Evolutionary conservation across 192 early-diverging fungal genomes (phyloP), one percentile per base, ranked within the genome.

Genomic region (Coemansia sp.): DNA sequence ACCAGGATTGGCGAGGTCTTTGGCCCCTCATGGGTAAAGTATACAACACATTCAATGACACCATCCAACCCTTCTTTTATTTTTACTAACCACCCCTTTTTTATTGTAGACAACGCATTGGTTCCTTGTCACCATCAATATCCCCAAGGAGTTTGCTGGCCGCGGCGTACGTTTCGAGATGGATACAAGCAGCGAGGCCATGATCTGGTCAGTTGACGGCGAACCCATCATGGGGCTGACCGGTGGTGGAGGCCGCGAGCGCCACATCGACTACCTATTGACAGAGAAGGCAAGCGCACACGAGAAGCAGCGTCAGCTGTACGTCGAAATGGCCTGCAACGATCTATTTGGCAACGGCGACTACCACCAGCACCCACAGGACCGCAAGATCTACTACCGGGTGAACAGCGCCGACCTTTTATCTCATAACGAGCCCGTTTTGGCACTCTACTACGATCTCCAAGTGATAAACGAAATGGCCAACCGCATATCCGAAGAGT

Each of bases 311-410:
- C 89, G 90, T 47, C 76, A 89, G 40, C 86, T 96, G 40, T 97
- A 91, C 74, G 71, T 97, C 43, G 97, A 97, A 68, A 89, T 94
- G 80, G 94, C 92, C 0, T 94, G 92, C 73, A 97, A 98, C 69
- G 91, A 88, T 7, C 86, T 97, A 86, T 95, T 96, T 83, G 95
- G 96, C n/a, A 84, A 79, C 47, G 94, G 91, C 24, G 73, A 84
- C 16, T 82, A 76, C 70, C 84, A 84, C 0, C 30, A 84, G 44
- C 77, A 85, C 34, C 88, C 92, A 2, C 93, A 92, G 3, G 86
- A 92, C 59, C 85, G 88, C 11, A 80, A 90, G 59, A 83, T 88
- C 35, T 80, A 73, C 63, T 98, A 88, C 67, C 67, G 64, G 0
- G 74, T 98, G 12, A 67, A 70, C 39, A 80, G 72, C 59, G 91